Conservation (phyloP, 1,139 yeast genomes). For the Zygosaccharomyces sapae region DNA sequence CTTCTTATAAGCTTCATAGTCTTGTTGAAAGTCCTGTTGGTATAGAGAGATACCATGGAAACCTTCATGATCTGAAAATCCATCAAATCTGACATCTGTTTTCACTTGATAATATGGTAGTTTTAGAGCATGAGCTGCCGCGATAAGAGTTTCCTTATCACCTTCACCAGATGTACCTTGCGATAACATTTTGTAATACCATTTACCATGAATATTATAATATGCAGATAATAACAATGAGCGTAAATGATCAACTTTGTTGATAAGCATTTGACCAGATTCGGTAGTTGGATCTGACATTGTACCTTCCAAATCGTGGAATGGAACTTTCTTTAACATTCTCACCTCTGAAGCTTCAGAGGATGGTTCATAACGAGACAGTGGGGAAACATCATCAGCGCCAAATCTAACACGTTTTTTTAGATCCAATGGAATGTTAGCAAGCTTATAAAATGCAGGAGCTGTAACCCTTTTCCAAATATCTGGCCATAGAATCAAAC, state of each 20-base stretch:
- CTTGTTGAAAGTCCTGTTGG: constrained; percentile 43
- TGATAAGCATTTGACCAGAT: constrained; percentile 54
- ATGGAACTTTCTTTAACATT: constrained; percentile 29
- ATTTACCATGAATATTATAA: constrained; percentile 52
- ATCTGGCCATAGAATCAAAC: constrained; percentile 62
- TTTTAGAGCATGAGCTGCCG: constrained; percentile 52
- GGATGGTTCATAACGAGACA: constrained; percentile 20
- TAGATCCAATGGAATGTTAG: constrained; percentile 41
- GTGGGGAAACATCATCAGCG: constrained; percentile 28
- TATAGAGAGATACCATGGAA: constrained; percentile 44
- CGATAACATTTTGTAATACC: constrained; percentile 51
- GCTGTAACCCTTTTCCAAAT: constrained; percentile 63
- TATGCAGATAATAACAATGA: constrained; percentile 52
- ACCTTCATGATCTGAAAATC: constrained; percentile 40
- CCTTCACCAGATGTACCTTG: constrained; percentile 63
- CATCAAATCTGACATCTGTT: constrained; percentile 46
- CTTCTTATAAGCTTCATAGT: constrained; percentile 33
- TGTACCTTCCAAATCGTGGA: constrained; percentile 54
- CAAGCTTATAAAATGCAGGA: constrained; percentile 55
- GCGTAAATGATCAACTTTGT: constrained; percentile 47
- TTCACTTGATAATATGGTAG: constrained; percentile 54
- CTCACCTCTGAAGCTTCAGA: constrained; percentile 5
- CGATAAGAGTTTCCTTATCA: constrained; percentile 59
- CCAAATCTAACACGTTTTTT: constrained; percentile 25
- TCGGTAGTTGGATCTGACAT: constrained; percentile 60